Base-by-base conservation (phyloP, 2,329 filamentous ascomycete species). In the Chaetoscypha palmicola region DNA sequence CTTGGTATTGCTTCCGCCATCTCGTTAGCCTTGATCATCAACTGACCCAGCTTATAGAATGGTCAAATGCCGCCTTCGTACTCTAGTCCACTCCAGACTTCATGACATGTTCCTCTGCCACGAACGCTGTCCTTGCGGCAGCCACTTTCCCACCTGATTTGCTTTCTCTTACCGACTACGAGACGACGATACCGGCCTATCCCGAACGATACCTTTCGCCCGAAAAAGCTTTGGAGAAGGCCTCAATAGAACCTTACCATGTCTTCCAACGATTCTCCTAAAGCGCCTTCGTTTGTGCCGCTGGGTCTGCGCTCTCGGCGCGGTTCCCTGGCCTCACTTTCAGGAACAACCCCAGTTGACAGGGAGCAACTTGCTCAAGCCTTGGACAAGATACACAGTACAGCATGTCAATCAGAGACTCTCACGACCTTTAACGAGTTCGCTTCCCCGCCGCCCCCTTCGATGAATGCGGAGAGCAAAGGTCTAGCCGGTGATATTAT, bases 401-500 rank as follows among this genome's bases (percentile, higher is more conserved):
- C 86, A 4, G 89, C 90, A n/a, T 94, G 86, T 59, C 85, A 86
- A 61, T 86, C 86, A 24, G 84, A 85, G 50, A 78, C 81, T 24
- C 72, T 97, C 37, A 97, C 91, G 2, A 94, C 89, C 7, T 97
- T 97, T 66, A 94, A 94, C 66, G 90, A 96, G 60, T 90, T 94
- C 58, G 86, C 84, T 1, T 75, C 83, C 1, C 81, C 82, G 4
- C 81, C 85, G 0, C 68, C 72, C 2, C 70, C 75, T 1, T 67
- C 77, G 1, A 69, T 74, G 1, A 66, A 70, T 11, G 65, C 72
- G 19, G 88, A 94, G 56, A 78, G 71, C 46, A 88, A 87, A 61
- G 76, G 76, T 7, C 70, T 86, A 28, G 72, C 82, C 0, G 78
- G 80, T 20, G 88, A 94, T 46, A 65, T 84, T 31, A 79, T 92